Conservation (phyloP, 73 alveolate genomes). For the Paramecium sonneborni region DNA sequence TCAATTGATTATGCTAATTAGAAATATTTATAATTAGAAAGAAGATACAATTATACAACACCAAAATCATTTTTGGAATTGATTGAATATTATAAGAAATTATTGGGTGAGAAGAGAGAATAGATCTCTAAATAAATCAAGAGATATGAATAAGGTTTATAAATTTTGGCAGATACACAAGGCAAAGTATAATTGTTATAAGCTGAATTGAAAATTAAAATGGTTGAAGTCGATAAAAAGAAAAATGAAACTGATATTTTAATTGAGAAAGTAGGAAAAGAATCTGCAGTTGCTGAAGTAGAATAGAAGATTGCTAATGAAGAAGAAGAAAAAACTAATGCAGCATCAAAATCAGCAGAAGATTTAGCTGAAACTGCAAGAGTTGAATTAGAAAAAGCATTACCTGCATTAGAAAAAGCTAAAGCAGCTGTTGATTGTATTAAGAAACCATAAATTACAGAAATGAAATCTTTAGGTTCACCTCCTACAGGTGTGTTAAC, state of each 20-base stretch:
- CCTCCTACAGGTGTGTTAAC: slow-evolving; percentile 86
- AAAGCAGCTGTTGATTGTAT: slow-evolving; percentile 95
- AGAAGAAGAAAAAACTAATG: slow-evolving; percentile 96
- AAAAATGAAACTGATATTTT: slow-evolving; percentile 93
- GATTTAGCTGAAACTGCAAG: slow-evolving; percentile 91
- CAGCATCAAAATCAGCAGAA: slow-evolving; percentile 93
- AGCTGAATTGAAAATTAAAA: slow-evolving; percentile 96
- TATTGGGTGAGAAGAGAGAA: slow-evolving; percentile 95
- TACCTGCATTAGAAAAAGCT: slow-evolving; percentile 97
- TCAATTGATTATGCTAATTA: slow-evolving; percentile 97
- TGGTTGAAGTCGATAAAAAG: slow-evolving; percentile 98
- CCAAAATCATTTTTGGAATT: slow-evolving; percentile 99
- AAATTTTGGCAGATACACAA: slow-evolving; percentile 92
- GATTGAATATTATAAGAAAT: slow-evolving; percentile 95
- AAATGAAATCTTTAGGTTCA: slow-evolving; percentile 91
- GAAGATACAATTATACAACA: slow-evolving; percentile 99
- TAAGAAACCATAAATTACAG: slow-evolving; percentile 87
- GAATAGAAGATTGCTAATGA: slow-evolving; percentile 93
- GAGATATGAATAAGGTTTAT: slow-evolving; percentile 97
- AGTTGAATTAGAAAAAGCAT: slow-evolving; percentile 82
- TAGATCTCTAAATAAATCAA: slow-evolving; percentile 87
- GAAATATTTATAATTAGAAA: slow-evolving; percentile 81
- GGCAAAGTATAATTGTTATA: slow-evolving; percentile 96
- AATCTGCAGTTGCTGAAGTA: slow-evolving; percentile 96
- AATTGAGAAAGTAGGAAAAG: slow-evolving; percentile 98